Percentiles rank a stretch among this genome's conserved stretches.
phyloP scores from a whole-genome alignment of 768 basidiomycete genomes.

The Suillus luteus region DNA sequence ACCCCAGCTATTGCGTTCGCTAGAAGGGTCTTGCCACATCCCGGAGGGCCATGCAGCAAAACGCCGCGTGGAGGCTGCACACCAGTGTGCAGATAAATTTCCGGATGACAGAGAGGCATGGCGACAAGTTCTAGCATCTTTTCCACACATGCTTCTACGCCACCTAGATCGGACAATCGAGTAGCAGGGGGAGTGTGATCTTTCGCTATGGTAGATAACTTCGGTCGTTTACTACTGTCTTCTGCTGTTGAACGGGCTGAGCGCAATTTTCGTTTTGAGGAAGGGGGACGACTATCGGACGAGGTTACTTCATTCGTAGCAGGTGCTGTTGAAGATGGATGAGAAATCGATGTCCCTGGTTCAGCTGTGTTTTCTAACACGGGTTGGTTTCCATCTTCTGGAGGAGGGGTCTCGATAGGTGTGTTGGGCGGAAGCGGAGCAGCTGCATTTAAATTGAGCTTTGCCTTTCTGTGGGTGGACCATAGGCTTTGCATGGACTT shows the following conservation, averaged over 20 bases:
- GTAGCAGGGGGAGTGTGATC: slow-evolving; percentile 74
- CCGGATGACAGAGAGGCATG: slow-evolving; percentile 93
- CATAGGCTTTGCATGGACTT: slow-evolving; percentile 79
- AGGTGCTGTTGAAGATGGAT: slow-evolving; percentile 17
- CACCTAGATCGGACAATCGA: slow-evolving; percentile 84
- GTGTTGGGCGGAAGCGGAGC: slow-evolving; percentile 13
- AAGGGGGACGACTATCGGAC: slow-evolving; percentile 20
- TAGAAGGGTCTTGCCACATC: slow-evolving; percentile 94
- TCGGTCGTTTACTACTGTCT: slow-evolving; percentile 59
- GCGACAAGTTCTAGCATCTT: slow-evolving; percentile 96
- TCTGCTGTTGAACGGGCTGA: slow-evolving; percentile 48
- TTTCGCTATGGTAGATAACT: slow-evolving; percentile 37
- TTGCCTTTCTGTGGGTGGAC: slow-evolving; percentile 65
- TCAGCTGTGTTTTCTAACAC: background rate
- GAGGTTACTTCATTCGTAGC: slow-evolving; percentile 13
- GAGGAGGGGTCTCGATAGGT: background rate
- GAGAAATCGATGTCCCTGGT: background rate
- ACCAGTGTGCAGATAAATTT: slow-evolving; percentile 92
- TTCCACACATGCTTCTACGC: slow-evolving; percentile 82
- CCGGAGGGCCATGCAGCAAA: slow-evolving; percentile 91
- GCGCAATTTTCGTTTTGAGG: slow-evolving; percentile 66
- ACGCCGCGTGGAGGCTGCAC: slow-evolving; percentile 93
- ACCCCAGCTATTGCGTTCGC: slow-evolving; percentile 97
- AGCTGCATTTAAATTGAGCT: slow-evolving; percentile 63
- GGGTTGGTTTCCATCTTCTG: background rate